These are phyloP conservation scores for Boechera stricta DNA, from an alignment of 345 rosid species.

Conservation along the genomic window DNA sequence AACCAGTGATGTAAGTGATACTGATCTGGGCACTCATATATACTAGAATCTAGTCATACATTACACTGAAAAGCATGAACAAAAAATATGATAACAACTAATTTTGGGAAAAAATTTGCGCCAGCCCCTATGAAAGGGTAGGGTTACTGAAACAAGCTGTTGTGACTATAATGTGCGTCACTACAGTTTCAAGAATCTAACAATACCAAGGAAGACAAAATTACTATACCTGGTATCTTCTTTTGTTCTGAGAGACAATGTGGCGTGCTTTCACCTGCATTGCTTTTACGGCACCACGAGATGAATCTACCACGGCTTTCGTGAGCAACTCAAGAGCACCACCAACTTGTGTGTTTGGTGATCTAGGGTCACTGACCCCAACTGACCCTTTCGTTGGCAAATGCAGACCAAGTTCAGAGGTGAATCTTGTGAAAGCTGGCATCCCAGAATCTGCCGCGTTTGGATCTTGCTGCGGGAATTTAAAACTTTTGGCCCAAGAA, in stretches of 20 bases:
- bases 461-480: slow-evolving; percentile 62
- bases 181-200: slow-evolving; percentile 14
- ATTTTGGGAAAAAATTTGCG: slow-evolving; percentile 1
- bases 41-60: slow-evolving; percentile 9
- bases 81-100: background rate
- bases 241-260: slow-evolving; percentile 90
- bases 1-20: slow-evolving; percentile 15
- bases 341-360: slow-evolving; percentile 51
- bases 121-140: background rate
- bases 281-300: slow-evolving; percentile 87
- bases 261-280: slow-evolving; percentile 96
- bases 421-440: slow-evolving; percentile 71
- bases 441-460: slow-evolving; percentile 57
- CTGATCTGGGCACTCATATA: background rate
- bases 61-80: background rate
- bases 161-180: background rate
- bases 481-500: slow-evolving; percentile 77
- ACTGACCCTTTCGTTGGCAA: slow-evolving; percentile 52
- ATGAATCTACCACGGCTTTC: slow-evolving; percentile 84
- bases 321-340: slow-evolving; percentile 71
- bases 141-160: background rate
- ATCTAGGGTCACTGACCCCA: slow-evolving; percentile 45
- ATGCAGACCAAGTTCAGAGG: slow-evolving; percentile 75
- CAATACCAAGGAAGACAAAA: background rate
- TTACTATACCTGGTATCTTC: slow-evolving; percentile 83